These are phyloP conservation scores for Microcos paniculata DNA, from an alignment of 345 rosid genomes.

Conservation along the genomic window DNA sequence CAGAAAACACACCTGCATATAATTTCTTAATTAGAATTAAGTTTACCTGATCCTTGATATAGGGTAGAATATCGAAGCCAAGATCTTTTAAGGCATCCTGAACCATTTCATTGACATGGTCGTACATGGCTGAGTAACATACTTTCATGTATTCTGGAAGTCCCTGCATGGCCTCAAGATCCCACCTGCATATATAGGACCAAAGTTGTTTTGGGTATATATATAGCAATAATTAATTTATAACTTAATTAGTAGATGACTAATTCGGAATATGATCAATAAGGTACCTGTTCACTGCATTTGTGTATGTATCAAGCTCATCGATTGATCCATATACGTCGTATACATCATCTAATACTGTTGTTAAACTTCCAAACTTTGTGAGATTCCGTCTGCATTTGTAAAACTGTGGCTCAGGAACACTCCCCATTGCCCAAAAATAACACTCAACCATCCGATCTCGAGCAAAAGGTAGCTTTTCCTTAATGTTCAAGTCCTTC, in stretches of 20 bases:
- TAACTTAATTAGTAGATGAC: too few relatives aligned
- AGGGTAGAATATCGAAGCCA: not conserved
- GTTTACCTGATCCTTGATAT: not conserved
- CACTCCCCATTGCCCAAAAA: not conserved
- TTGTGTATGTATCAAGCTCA: not conserved
- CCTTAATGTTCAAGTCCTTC: conserved; percentile 2
- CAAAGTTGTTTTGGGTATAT: too few relatives aligned
- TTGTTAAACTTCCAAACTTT: not conserved
- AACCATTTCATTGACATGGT: not conserved
- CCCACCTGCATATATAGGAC: not conserved
- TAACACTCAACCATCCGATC: not conserved
- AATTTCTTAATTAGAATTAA: too few relatives aligned
- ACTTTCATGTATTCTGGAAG: conserved; percentile 1
- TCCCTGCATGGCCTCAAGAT: not conserved
- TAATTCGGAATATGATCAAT: too few relatives aligned
- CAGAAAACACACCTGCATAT: too few relatives aligned
- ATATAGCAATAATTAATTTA: too few relatives aligned
- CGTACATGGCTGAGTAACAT: not conserved
- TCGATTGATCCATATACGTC: not conserved
- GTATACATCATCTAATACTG: not conserved
- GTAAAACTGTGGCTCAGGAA: not conserved
- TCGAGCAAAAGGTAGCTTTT: not conserved
- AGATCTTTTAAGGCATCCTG: not conserved
- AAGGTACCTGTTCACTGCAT: not conserved
- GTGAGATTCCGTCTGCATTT: not conserved